Conservation (phyloP, 2,329 filamentous ascomycete genomes). For the Xylariomycetidae sp. region DNA sequence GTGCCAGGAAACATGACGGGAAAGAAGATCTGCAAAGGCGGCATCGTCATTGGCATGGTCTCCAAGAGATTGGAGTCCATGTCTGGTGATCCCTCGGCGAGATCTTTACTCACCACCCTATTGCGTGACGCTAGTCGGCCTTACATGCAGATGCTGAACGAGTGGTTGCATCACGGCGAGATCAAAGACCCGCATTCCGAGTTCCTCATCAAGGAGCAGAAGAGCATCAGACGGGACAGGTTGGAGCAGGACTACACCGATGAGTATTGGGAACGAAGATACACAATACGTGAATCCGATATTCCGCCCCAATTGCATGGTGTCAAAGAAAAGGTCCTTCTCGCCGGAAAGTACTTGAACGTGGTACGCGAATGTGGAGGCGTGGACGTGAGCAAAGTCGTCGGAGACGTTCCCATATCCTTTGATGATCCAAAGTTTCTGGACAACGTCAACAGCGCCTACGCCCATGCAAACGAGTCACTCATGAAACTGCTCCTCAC, state of each 20-base stretch:
- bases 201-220: constrained; percentile 92
- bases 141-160: constrained; percentile 97
- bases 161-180: constrained; percentile 94
- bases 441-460: constrained; percentile 92
- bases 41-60: constrained; percentile 82
- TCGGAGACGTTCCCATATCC: constrained; percentile 80
- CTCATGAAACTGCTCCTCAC: constrained; percentile 86
- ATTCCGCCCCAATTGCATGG: constrained; percentile 86
- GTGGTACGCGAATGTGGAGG: constrained; percentile 96
- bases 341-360: constrained; percentile 96
- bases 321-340: constrained; percentile 87
- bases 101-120: constrained; percentile 72
- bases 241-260: constrained; percentile 96
- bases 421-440: constrained; percentile 90
- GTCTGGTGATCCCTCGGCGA: constrained; percentile 87
- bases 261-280: constrained; percentile 97
- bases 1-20: constrained; percentile 70
- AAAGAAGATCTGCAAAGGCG: constrained; percentile 95
- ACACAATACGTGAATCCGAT: constrained; percentile 86
- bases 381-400: constrained; percentile 85
- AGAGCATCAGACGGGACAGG: constrained; percentile 85
- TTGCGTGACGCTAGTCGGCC: constrained; percentile 84
- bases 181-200: constrained; percentile 93
- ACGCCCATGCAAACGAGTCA: constrained; percentile 91
- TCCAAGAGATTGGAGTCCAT: constrained; percentile 80